A percentile compares a stretch with the other conserved stretches of the same genome.
Evolutionary conservation across 495 filamentous ascomycete genomes (phyloP).

Genomic region (Aspergillus heteromorphus): DNA sequence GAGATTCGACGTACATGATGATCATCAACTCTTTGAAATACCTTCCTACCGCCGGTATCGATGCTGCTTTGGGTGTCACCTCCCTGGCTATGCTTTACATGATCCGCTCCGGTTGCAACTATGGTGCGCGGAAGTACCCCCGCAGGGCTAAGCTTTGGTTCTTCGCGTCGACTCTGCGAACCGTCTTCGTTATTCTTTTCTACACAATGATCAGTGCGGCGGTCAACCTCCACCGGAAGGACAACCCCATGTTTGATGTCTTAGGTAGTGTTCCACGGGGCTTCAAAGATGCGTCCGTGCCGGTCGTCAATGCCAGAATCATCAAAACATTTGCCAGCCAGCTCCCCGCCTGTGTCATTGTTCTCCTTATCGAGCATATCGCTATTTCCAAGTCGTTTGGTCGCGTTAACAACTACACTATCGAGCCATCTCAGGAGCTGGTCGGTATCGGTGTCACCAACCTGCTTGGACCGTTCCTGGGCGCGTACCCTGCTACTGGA

Average conservation of each 20-base stretch:
- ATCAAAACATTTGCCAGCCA: slow-evolving; percentile 57
- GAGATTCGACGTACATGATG: slow-evolving; percentile 75
- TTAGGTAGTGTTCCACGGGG: slow-evolving; percentile 74
- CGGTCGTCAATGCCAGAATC: slow-evolving; percentile 57
- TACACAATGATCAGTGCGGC: slow-evolving; percentile 91
- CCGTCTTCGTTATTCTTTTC: slow-evolving; percentile 86
- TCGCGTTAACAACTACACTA: slow-evolving; percentile 95
- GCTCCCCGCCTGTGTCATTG: slow-evolving; percentile 80
- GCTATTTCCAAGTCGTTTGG: slow-evolving; percentile 99
- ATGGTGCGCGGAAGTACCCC: slow-evolving; percentile 62
- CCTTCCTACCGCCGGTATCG: slow-evolving; percentile 59
- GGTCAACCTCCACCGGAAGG: slow-evolving; percentile 57
- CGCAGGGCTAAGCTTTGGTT: slow-evolving; percentile 71
- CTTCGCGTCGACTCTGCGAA: slow-evolving; percentile 83
- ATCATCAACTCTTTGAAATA: slow-evolving; percentile 83
- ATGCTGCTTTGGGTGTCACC: slow-evolving; percentile 87
- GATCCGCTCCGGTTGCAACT: slow-evolving; percentile 67
- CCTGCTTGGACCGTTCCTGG: slow-evolving; percentile 87
- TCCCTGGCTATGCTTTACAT: slow-evolving; percentile 78
- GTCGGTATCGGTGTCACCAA: slow-evolving; percentile 93
- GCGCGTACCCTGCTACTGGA: slow-evolving; percentile 89
- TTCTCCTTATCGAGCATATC: slow-evolving; percentile 91
- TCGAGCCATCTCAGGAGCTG: slow-evolving; percentile 94
- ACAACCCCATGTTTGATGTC: slow-evolving; percentile 55
- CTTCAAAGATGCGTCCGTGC: slow-evolving; percentile 78